Evolutionary conservation across 176 grass and related monocot genomes (phyloP).

Genomic region (Juncus effusus): DNA sequence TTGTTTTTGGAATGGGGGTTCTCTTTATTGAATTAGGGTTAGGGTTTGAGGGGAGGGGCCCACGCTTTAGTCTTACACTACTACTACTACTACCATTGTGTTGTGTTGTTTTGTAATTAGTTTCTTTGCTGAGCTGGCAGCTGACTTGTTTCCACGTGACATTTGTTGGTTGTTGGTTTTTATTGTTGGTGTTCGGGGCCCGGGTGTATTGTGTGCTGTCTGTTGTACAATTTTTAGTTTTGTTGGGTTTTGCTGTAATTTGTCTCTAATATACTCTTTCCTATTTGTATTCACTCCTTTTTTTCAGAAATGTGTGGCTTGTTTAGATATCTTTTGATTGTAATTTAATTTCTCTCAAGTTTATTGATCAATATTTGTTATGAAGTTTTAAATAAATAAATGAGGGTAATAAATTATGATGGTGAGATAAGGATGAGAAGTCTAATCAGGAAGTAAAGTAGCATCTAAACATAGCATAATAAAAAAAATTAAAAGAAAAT

Average conservation of each 20-base stretch:
- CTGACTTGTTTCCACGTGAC: constrained; percentile 37
- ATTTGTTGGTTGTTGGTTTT: constrained; percentile 38
- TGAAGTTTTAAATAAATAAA: too few relatives aligned
- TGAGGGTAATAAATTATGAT: too few relatives aligned
- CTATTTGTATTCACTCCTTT: constrained; percentile 19
- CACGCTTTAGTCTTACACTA: constrained; percentile 1
- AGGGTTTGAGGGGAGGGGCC: constrained; percentile 1
- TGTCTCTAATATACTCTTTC: constrained; percentile 25
- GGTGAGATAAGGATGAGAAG: too few relatives aligned
- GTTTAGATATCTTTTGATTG: background rate
- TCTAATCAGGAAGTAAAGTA: too few relatives aligned
- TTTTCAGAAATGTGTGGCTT: constrained; percentile 4
- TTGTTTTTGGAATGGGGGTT: constrained; percentile 52
- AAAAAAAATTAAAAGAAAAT: too few relatives aligned
- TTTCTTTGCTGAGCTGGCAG: constrained; percentile 31
- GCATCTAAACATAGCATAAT: too few relatives aligned
- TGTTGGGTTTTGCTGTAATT: constrained; percentile 34
- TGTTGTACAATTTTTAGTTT: constrained; percentile 4
- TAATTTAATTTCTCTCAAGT: too few relatives aligned
- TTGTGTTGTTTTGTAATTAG: constrained; percentile 79
- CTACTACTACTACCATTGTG: constrained; percentile 1
- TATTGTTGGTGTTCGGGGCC: constrained; percentile 21
- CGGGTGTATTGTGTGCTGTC: constrained; percentile 22
- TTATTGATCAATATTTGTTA: too few relatives aligned
- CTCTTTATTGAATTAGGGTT: constrained; percentile 44